Conservation (phyloP, 2,329 filamentous ascomycete species). For the Aspergillus ochraceus region DNA sequence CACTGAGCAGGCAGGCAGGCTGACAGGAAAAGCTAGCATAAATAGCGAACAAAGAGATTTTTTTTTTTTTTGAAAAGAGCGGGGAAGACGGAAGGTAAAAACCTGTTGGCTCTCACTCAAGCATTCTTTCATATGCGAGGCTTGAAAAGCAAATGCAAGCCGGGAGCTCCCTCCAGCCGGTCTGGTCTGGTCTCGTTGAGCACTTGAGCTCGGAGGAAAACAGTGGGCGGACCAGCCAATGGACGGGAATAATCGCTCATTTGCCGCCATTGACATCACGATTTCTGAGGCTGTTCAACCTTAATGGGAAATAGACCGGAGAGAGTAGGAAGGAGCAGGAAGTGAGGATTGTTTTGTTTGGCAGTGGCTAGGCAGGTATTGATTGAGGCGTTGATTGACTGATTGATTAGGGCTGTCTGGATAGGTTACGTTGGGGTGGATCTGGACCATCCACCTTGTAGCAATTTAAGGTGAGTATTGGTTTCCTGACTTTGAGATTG, state of each 20-base stretch:
- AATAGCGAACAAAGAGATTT: not conserved
- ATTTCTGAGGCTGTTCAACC: not conserved
- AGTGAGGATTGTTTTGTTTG: too few species aligned
- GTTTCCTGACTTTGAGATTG: too few species aligned
- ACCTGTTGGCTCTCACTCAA: not conserved
- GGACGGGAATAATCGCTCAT: conserved; percentile 3
- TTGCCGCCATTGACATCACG: conserved; percentile 6
- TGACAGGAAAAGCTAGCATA: not conserved
- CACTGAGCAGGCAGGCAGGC: not conserved
- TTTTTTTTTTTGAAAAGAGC: not conserved
- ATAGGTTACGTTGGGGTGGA: too few species aligned
- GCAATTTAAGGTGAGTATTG: too few species aligned
- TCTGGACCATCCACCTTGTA: too few species aligned
- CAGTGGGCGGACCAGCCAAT: not conserved
- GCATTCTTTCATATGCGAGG: not conserved
- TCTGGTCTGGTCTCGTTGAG: too few species aligned
- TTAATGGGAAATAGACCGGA: not conserved
- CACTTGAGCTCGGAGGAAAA: not conserved
- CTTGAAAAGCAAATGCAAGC: not conserved
- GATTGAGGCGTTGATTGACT: too few species aligned
- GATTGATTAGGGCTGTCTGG: too few species aligned
- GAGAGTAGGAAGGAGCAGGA: too few species aligned
- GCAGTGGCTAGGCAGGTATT: too few species aligned
- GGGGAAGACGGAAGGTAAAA: not conserved
- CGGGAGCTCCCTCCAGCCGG: not conserved